Evolutionary conservation across 805 yeast genomes (phyloP).

Genomic region (Candida andamanensis): DNA sequence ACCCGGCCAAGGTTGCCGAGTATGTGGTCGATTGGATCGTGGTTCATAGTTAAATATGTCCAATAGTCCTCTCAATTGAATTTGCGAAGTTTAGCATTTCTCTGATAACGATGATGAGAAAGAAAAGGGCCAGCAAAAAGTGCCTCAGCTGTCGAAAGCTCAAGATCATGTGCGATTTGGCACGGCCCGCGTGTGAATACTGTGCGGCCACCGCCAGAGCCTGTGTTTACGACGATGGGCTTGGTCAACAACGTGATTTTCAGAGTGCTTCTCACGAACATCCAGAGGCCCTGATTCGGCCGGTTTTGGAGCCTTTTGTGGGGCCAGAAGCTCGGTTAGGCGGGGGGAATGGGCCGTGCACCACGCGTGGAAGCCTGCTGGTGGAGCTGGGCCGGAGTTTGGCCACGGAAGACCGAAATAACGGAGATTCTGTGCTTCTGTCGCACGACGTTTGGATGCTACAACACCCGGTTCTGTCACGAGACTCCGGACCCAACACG

Average conservation of each 20-base stretch:
- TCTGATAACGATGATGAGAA: neutral
- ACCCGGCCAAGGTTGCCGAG: conserved; percentile 24
- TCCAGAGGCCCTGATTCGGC: too few relatives aligned
- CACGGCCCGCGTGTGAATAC: conserved; percentile 23
- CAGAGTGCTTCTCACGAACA: too few relatives aligned
- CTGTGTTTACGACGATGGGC: conserved; percentile 14
- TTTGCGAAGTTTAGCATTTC: neutral
- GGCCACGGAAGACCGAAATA: neutral
- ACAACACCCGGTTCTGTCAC: neutral
- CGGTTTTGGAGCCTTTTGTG: neutral
- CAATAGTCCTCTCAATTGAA: too few relatives aligned
- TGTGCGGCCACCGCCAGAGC: conserved; percentile 18
- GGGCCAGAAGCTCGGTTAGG: too few relatives aligned
- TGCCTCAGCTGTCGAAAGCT: conserved; percentile 12
- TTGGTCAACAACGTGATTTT: neutral
- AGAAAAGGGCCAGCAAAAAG: conserved; percentile 5
- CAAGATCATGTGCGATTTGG: conserved; percentile 20
- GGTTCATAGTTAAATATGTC: too few relatives aligned
- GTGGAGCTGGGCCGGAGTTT: neutral
- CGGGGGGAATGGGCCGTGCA: neutral
- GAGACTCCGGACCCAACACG: neutral
- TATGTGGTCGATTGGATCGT: conserved; percentile 25
- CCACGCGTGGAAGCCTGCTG: neutral
- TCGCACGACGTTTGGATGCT: neutral
- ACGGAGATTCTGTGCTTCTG: neutral